A percentile compares a stretch with the other conserved stretches of the same genome.
These are phyloP conservation scores for Sporothrix globosa DNA, from an alignment of 2,329 filamentous ascomycete genomes.

Conservation along the genomic window DNA sequence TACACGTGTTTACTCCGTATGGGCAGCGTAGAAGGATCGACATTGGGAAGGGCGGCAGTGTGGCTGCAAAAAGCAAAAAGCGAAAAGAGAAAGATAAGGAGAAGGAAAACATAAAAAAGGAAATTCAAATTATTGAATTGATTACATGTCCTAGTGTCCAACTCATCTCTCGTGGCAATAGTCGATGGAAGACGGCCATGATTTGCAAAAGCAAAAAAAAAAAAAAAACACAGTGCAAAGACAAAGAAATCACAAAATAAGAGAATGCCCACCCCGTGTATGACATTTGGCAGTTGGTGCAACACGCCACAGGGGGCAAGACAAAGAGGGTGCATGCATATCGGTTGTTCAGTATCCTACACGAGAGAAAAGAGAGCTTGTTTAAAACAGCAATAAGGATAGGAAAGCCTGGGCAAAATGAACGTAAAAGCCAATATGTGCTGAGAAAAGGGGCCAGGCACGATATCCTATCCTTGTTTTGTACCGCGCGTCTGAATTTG, in stretches of 20 bases:
- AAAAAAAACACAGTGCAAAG: background rate
- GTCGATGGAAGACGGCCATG: background rate
- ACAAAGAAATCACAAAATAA: slow-evolving; percentile 6
- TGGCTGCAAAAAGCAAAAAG: background rate
- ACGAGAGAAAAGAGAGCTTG: background rate
- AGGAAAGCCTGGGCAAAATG: background rate
- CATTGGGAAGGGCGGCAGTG: background rate
- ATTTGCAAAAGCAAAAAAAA: background rate
- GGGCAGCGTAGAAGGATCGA: slow-evolving; percentile 7
- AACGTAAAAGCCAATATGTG: background rate
- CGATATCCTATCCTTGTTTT: background rate
- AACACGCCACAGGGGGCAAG: slow-evolving; percentile 17
- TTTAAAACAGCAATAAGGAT: background rate
- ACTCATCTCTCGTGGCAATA: slow-evolving; percentile 22
- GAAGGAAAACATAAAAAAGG: background rate
- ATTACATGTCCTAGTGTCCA: background rate
- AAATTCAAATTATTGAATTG: background rate
- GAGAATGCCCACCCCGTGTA: slow-evolving; percentile 6
- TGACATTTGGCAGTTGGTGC: slow-evolving; percentile 23
- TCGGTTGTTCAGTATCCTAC: slow-evolving; percentile 3
- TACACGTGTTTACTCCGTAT: slow-evolving; percentile 2
- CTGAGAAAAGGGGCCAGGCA: too few relatives aligned
- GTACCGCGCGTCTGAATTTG: background rate
- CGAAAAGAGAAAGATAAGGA: background rate
- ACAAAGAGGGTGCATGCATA: background rate